These are phyloP conservation scores for Metschnikowia aberdeeniae DNA, from an alignment of 805 yeast genomes.

Conservation along the genomic window DNA sequence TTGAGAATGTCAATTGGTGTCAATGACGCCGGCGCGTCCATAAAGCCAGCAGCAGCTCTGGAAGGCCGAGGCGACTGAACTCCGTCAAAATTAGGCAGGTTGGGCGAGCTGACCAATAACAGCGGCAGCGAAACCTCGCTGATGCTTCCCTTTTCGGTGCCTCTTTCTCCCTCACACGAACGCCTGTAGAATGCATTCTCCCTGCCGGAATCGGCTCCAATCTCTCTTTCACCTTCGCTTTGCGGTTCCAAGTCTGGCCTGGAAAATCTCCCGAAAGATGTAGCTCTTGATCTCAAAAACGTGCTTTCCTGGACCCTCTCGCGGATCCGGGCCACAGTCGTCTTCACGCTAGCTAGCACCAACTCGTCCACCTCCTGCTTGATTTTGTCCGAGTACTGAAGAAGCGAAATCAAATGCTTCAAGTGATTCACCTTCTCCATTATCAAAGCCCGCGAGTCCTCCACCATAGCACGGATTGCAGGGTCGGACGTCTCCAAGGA, in stretches of 20 bases:
- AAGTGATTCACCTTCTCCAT: constrained; percentile 66
- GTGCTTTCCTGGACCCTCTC: constrained; percentile 27
- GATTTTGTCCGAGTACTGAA: constrained; percentile 70
- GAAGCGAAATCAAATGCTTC: constrained; percentile 64
- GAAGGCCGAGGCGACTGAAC: constrained; percentile 2
- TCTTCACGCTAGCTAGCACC: constrained; percentile 59
- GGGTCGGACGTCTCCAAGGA: constrained; percentile 56
- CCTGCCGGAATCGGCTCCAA: too few relatives aligned
- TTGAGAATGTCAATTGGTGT: constrained; percentile 2
- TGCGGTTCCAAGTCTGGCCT: neutral
- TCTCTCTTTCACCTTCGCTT: too few relatives aligned
- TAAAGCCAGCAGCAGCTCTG: neutral
- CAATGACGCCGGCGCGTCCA: neutral
- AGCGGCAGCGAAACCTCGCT: neutral
- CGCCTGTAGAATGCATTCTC: too few relatives aligned
- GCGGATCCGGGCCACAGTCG: constrained; percentile 55
- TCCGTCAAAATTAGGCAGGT: neutral
- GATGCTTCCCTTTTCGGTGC: too few relatives aligned
- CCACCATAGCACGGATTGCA: constrained; percentile 57
- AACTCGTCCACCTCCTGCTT: constrained; percentile 72
- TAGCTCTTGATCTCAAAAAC: neutral
- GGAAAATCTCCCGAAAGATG: neutral
- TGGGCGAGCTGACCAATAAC: neutral
- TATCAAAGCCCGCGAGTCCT: constrained; percentile 62
- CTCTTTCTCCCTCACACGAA: too few relatives aligned